Evolutionary conservation across 768 basidiomycete species (phyloP).

Genomic region (Psilocybe cyanescens): DNA sequence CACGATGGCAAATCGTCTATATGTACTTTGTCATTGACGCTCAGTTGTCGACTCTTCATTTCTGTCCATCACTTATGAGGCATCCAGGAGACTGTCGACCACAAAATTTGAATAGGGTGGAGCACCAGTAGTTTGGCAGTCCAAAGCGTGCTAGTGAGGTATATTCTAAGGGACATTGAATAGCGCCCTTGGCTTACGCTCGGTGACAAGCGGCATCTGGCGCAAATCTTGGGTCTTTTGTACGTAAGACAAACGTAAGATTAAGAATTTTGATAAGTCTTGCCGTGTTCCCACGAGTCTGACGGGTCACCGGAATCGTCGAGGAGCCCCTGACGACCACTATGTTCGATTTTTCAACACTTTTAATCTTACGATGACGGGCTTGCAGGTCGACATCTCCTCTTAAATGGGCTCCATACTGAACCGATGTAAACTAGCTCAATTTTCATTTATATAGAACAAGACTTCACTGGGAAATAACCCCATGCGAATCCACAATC

Average conservation of each 20-base stretch:
- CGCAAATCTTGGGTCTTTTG: too few relatives aligned
- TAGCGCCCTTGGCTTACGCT: neutral
- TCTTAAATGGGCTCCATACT: neutral
- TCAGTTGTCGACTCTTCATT: too few relatives aligned
- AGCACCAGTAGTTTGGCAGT: too few relatives aligned
- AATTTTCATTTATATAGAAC: neutral
- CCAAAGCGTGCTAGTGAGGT: too few relatives aligned
- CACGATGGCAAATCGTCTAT: too few relatives aligned
- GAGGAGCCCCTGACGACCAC: slow-evolving; percentile 1
- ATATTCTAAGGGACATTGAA: too few relatives aligned
- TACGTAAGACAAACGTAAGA: neutral
- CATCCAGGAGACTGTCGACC: too few relatives aligned
- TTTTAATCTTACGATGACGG: neutral
- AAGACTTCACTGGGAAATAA: neutral
- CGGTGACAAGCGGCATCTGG: neutral
- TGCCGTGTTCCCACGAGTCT: neutral
- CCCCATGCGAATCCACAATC: neutral
- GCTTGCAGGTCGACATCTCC: neutral
- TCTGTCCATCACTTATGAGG: too few relatives aligned
- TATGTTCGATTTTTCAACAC: neutral
- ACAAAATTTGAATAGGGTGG: too few relatives aligned
- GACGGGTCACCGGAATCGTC: neutral
- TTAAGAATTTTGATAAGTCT: neutral
- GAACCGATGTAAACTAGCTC: slow-evolving; percentile 1
- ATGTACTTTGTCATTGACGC: too few relatives aligned